Conservation (phyloP, 768 basidiomycete species). For the Phaffia tasmanica region DNA sequence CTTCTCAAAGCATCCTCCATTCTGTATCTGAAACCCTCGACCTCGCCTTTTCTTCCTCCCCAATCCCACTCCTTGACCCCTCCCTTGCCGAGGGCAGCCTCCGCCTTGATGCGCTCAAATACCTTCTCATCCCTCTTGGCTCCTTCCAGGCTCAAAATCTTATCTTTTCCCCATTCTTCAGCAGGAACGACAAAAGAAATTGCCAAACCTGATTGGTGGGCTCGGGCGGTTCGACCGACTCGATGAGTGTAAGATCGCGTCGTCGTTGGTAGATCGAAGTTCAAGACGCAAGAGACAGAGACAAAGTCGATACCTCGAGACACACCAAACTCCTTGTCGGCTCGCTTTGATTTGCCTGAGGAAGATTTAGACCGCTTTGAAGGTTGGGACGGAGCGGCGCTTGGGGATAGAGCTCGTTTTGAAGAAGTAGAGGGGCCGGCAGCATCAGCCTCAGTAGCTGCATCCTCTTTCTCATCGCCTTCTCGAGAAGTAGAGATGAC, state of each 20-base stretch:
- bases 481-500: slow-evolving; percentile 24
- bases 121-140: slow-evolving; percentile 65
- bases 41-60: slow-evolving; percentile 69
- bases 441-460: neutral
- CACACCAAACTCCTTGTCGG: slow-evolving; percentile 77
- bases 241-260: slow-evolving; percentile 86
- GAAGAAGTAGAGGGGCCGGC: slow-evolving; percentile 19
- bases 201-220: slow-evolving; percentile 82
- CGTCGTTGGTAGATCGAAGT: slow-evolving; percentile 90
- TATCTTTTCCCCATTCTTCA: slow-evolving; percentile 37
- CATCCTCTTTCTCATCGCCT: neutral
- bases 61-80: slow-evolving; percentile 80
- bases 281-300: slow-evolving; percentile 91
- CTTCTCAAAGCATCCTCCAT: slow-evolving; percentile 91
- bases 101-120: slow-evolving; percentile 63
- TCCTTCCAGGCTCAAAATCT: slow-evolving; percentile 57
- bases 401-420: neutral
- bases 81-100: slow-evolving; percentile 49
- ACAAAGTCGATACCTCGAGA: slow-evolving; percentile 95
- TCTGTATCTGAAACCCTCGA: slow-evolving; percentile 92
- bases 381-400: slow-evolving; percentile 14
- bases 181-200: slow-evolving; percentile 69
- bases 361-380: slow-evolving; percentile 42
- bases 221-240: slow-evolving; percentile 90
- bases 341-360: slow-evolving; percentile 36